Evolutionary conservation across 2,329 filamentous ascomycete species (phyloP).

Genomic region (Drechslerella dactyloides): DNA sequence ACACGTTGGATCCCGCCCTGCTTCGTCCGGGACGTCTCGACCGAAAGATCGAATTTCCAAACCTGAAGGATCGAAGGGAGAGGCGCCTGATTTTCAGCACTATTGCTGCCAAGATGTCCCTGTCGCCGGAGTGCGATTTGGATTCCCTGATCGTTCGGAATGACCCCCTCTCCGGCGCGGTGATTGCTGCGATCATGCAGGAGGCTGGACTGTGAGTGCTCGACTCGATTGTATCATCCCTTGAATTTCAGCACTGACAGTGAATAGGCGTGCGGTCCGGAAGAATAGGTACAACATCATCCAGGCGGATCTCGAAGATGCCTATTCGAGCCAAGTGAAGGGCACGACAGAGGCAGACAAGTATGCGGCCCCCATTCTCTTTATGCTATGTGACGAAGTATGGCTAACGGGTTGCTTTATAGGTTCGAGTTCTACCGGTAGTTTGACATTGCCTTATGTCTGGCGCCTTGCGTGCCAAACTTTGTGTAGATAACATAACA

Average conservation of each 20-base stretch:
- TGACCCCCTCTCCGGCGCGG: conserved; percentile 89
- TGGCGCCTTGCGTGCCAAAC: background rate
- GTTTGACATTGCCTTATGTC: background rate
- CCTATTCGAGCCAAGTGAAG: conserved; percentile 97
- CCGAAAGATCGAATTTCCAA: conserved; percentile 99
- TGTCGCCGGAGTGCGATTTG: conserved; percentile 93
- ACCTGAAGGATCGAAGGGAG: conserved; percentile 88
- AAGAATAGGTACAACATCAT: conserved; percentile 94
- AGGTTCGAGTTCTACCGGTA: conserved; percentile 55
- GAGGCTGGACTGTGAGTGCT: conserved; percentile 82
- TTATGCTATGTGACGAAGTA: conserved; percentile 2
- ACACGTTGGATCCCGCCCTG: conserved; percentile 93
- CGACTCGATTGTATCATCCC: no score
- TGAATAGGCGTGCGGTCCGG: conserved; percentile 53
- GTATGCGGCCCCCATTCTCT: conserved; percentile 51
- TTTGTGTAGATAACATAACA: background rate
- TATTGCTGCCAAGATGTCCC: conserved; percentile 96
- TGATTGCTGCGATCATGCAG: conserved; percentile 99
- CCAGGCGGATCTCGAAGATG: conserved; percentile 93
- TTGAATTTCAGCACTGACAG: background rate
- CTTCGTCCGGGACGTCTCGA: conserved; percentile 94
- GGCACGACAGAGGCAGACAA: conserved; percentile 71
- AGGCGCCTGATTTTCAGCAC: conserved; percentile 95
- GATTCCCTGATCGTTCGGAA: conserved; percentile 96
- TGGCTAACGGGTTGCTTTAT: conserved; percentile 22